These are phyloP conservation scores for Thalassiosira delicatula DNA, from an alignment of 352 stramenopile species.

Conservation along the genomic window DNA sequence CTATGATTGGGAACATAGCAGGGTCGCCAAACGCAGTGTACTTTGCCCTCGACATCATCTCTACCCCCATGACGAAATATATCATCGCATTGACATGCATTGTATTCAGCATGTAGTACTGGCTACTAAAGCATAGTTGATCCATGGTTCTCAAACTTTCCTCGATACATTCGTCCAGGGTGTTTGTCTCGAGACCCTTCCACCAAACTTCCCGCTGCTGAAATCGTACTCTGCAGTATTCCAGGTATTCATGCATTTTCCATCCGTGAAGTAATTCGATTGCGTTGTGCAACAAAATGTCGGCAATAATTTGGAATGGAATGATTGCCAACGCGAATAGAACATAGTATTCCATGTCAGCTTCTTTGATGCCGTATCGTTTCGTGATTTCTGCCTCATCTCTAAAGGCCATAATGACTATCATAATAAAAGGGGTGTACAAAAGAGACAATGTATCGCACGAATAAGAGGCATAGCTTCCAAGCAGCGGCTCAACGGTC, in stretches of 20 bases:
- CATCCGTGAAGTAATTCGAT: constrained; percentile 97
- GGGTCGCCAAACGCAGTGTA: constrained; percentile 97
- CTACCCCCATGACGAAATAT: constrained; percentile 92
- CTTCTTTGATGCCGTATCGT: constrained; percentile 95
- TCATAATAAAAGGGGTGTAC: constrained; percentile 93
- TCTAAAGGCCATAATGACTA: constrained; percentile 94
- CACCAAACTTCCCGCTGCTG: constrained; percentile 94
- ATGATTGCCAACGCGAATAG: constrained; percentile 95
- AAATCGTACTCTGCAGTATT: constrained; percentile 95
- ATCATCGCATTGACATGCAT: constrained; percentile 93
- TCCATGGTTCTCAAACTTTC: constrained; percentile 93
- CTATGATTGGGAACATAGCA: constrained; percentile 79
- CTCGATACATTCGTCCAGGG: constrained; percentile 96
- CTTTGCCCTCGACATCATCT: constrained; percentile 93
- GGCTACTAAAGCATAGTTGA: constrained; percentile 95
- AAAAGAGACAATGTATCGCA: constrained; percentile 92
- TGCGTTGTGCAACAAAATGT: constrained; percentile 94
- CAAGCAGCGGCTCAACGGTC: constrained; percentile 96
- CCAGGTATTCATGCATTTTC: constrained; percentile 98
- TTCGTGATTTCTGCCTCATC: constrained; percentile 92
- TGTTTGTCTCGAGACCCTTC: constrained; percentile 93
- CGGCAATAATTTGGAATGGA: constrained; percentile 91
- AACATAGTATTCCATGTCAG: constrained; percentile 97
- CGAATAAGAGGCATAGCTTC: constrained; percentile 90
- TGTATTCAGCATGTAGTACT: constrained; percentile 97